Conservation (phyloP, 148 eudicot species). For the Cornus florida region DNA sequence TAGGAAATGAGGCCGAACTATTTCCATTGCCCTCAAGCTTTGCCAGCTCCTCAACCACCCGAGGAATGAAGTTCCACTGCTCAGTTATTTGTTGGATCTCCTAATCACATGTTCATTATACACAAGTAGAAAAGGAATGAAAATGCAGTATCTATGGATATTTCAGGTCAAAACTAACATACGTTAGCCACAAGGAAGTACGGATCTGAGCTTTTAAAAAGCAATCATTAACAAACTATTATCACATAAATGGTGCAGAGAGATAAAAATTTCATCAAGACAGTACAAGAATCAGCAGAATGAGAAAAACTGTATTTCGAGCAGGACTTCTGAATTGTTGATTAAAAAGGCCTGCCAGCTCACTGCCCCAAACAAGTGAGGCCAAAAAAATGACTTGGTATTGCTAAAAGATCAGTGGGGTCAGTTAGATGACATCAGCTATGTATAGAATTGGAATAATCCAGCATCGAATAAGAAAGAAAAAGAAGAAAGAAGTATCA, state of each 20-base stretch:
- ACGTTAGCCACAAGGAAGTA: background rate
- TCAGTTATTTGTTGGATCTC: conserved; percentile 56
- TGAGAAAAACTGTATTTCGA: background rate
- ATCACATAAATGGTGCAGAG: background rate
- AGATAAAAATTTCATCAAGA: background rate
- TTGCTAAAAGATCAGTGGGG: no score
- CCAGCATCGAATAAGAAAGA: no score
- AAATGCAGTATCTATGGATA: background rate
- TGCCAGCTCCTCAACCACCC: conserved; percentile 68
- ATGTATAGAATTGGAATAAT: no score
- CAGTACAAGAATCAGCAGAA: background rate
- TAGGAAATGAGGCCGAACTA: conserved; percentile 24
- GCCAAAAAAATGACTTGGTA: no score
- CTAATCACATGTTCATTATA: conserved; percentile 24
- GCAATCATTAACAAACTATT: background rate
- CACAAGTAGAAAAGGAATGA: conserved; percentile 3
- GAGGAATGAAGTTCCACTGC: conserved; percentile 80
- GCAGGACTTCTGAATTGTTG: background rate
- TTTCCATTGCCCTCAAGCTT: conserved; percentile 36
- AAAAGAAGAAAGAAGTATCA: no score
- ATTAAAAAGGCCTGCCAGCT: no score
- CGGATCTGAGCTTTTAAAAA: background rate
- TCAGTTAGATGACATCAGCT: no score
- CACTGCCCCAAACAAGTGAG: no score
- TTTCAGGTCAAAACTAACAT: background rate